Evolutionary conservation across 371 early-diverging fungal genomes (phyloP).

Genomic region (Dichotomocladium elegans): DNA sequence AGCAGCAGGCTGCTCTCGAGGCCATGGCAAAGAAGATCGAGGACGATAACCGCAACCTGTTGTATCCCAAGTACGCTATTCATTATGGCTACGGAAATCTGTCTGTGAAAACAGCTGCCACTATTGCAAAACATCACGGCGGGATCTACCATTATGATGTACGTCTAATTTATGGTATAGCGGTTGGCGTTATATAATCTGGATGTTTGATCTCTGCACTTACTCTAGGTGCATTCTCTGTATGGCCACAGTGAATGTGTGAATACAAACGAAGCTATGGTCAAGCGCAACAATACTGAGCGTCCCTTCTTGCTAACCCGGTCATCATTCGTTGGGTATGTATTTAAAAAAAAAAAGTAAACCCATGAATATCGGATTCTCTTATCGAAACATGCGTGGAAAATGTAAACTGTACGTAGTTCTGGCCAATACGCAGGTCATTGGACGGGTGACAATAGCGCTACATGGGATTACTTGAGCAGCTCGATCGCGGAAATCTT

Average conservation of each 20-base stretch:
- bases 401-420: no score
- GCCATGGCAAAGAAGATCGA: neutral
- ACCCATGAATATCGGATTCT: neutral
- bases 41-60: constrained; percentile 21
- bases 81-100: constrained; percentile 36
- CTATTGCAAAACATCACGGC: constrained; percentile 52
- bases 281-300: constrained; percentile 27
- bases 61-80: constrained; percentile 36
- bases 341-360: constrained; percentile 1
- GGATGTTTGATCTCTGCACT: no score
- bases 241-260: constrained; percentile 61
- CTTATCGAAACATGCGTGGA: neutral
- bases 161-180: constrained; percentile 68
- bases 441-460: constrained; percentile 55
- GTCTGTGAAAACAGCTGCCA: constrained; percentile 53
- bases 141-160: constrained; percentile 54
- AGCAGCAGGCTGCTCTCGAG: neutral
- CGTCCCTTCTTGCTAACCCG: constrained; percentile 73
- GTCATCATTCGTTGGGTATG: constrained; percentile 64
- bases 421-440: constrained; percentile 1
- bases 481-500: constrained; percentile 57
- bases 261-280: constrained; percentile 13
- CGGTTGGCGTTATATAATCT: no score
- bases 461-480: constrained; percentile 48
- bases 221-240: no score